Conservation (phyloP, 2,329 filamentous ascomycete species). For the Verticillium nubilum region DNA sequence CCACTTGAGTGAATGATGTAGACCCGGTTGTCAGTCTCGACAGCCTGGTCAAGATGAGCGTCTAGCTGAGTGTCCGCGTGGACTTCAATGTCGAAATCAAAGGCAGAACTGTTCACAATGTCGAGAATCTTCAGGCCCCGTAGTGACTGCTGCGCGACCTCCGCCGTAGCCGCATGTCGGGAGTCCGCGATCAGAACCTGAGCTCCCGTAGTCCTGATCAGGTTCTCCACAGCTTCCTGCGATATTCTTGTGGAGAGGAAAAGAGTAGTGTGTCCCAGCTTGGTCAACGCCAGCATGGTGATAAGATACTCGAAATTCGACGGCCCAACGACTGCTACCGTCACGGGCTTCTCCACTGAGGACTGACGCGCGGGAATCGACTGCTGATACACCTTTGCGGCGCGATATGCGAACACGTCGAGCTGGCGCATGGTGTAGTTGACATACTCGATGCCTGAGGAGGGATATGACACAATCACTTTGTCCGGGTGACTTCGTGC, state of each 20-base stretch:
- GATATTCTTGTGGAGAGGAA: conserved; percentile 29
- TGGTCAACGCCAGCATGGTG: conserved; percentile 45
- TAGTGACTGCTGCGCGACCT: conserved; percentile 10
- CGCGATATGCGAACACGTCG: conserved; percentile 28
- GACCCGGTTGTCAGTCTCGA: conserved; percentile 16
- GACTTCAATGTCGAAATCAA: conserved; percentile 23
- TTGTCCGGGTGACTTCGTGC: conserved; percentile 23
- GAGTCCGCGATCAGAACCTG: conserved; percentile 18
- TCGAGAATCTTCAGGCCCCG: conserved; percentile 15
- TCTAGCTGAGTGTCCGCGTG: conserved; percentile 23
- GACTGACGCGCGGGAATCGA: conserved; percentile 14
- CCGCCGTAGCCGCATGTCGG: conserved; percentile 15
- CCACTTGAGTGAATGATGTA: conserved; percentile 29
- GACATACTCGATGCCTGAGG: conserved; percentile 34
- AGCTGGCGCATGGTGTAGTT: conserved; percentile 40
- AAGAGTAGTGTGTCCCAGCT: conserved; percentile 46
- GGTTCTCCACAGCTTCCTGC: conserved; percentile 22
- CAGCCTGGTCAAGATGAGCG: conserved; percentile 21
- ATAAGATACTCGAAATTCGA: conserved; percentile 51
- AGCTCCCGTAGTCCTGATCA: conserved; percentile 19
- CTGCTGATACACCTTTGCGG: conserved; percentile 18
- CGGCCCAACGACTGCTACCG: conserved; percentile 44
- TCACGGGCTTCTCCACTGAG: conserved; percentile 20
- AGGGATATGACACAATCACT: conserved; percentile 35
- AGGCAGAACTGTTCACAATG: conserved; percentile 18